Conservation (phyloP, 2,329 filamentous ascomycete genomes). For the Stagonosporopsis tanaceti region DNA sequence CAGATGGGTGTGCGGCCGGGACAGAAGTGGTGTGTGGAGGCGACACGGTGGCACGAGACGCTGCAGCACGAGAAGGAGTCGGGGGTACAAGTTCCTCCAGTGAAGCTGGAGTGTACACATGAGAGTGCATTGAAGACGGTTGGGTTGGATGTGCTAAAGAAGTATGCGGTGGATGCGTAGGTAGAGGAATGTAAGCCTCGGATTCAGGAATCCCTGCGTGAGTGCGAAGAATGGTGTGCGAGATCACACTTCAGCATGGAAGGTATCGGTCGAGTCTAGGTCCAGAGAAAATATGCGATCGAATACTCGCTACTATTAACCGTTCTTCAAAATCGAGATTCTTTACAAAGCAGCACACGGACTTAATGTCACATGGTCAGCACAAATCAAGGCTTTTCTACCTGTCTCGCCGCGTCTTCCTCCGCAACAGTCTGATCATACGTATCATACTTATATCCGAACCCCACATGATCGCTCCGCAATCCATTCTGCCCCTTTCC, state of each 20-base stretch:
- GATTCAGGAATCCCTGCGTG: too few relatives aligned
- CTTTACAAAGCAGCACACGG: too few relatives aligned
- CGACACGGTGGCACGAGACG: conserved; percentile 19
- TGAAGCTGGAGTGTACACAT: conserved; percentile 24
- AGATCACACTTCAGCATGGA: too few relatives aligned
- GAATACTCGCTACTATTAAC: too few relatives aligned
- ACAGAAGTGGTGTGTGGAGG: conserved; percentile 24
- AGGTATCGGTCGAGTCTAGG: too few relatives aligned
- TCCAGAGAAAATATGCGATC: too few relatives aligned
- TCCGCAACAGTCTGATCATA: conserved; percentile 22
- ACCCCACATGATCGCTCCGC: conserved; percentile 23
- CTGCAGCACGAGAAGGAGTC: conserved; percentile 14
- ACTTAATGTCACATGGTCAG: too few relatives aligned
- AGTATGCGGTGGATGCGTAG: conserved; percentile 10
- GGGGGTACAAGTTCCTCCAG: conserved; percentile 15
- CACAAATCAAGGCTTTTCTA: not conserved
- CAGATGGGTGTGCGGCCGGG: conserved; percentile 23
- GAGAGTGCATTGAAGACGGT: conserved; percentile 19
- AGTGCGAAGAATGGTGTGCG: too few relatives aligned
- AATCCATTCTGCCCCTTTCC: conserved; percentile 22
- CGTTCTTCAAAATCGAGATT: too few relatives aligned
- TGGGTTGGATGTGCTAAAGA: conserved; percentile 20
- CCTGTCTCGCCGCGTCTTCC: not conserved
- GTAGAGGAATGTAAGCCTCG: not conserved
- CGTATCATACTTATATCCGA: conserved; percentile 26